Base-by-base conservation (phyloP, 805 yeast species). In the Metschnikowia sp. region DNA sequence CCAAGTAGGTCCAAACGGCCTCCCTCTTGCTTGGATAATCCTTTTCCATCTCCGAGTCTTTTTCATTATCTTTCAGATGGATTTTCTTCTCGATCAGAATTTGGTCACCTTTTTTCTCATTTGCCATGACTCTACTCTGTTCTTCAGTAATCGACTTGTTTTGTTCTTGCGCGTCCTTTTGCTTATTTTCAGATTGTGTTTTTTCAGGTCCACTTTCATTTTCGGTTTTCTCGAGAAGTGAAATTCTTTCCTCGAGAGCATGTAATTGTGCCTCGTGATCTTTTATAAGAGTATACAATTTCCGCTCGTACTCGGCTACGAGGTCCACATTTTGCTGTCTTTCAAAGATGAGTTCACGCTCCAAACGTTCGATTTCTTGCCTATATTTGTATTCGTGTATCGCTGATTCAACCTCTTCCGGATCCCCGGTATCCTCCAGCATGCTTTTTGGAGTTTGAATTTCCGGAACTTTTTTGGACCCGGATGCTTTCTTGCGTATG, bases 241-340 rank as follows among this genome's bases (percentile, higher is more conserved):
- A 15, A 15, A 15, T 15, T 15, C 15, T 15, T 15, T 15, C 15
- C 15, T 15, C 15, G 8, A 36, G 39, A 8, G 30, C 10, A 35
- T 37, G 35, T 8, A 42, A 13, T 4, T 44, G 42, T 13, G 52
- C 52, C 37, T 50, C 52, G 28, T 36, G 39, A 10, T 40, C 52
- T 28, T 13, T 31, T 40, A 38, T 40, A 9, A 45, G 39, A 10
- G 43, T 34, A 19, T 47, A 40, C 10, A 50, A 34, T 28, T 47
- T 45, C 18, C 54, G 49, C 49, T 50, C 52, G 35, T 48, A 48
- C 11, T 44, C 33, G 15, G 38, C 42, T 29, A 36, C 32, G 29
- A 44, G 38, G 6, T 39, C 32, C 19, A 33, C 8, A 33, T 26
- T 18, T 38, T 28, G 30, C 12, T 13, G 12, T 8, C n/a, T 15